Base-by-base conservation (phyloP, 2,329 filamentous ascomycete genomes). In the Penicillium psychrosexuale region DNA sequence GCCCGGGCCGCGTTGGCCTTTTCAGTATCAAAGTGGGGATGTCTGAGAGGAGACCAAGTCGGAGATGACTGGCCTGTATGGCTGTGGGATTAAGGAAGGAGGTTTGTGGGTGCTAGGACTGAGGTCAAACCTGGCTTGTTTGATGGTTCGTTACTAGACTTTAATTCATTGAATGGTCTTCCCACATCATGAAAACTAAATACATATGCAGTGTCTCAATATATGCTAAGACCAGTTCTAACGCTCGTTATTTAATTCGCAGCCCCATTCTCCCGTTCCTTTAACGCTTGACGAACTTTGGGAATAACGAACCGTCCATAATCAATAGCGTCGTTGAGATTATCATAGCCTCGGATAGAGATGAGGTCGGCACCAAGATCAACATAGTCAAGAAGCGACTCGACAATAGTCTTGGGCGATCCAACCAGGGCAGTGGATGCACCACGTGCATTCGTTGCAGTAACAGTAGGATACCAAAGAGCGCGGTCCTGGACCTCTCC, bases 391-490 rank as follows among this genome's bases (percentile, higher is more conserved):
- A 84, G 61, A 27, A 84, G 75, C 7, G 80, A 81, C 36, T 83
- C 80, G 1, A 74, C 69, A 13, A 84, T 70, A 0, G 81, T 84
- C 66, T 82, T 71, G 24, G 72, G 72, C 2, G 80, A 81, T 3
- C 82, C 82, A 0, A 84, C 82, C 34, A 85, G 69, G 0, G 82
- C 82, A 1, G 82, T 85, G 0, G 81, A 83, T 0, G 83, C 83
- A 1, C 83, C 83, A 1, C 81, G 74, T 0, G 83, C 83, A 64
- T 82, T 82, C 0, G 83, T 85, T 1, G 82, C 82, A 2, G 81
- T 84, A 5, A 85, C 83, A 0, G 83, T 85, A 0, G 82, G 82
- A 66, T 84, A 85, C 82, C 83, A 85, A n/a, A 85, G 69, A 1
- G 81, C 82, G 17, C 82, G 80, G 63, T 85, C 83, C 59, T 85